Base-by-base conservation (phyloP, 2,329 filamentous ascomycete species). In the Annulohypoxylon truncatum region DNA sequence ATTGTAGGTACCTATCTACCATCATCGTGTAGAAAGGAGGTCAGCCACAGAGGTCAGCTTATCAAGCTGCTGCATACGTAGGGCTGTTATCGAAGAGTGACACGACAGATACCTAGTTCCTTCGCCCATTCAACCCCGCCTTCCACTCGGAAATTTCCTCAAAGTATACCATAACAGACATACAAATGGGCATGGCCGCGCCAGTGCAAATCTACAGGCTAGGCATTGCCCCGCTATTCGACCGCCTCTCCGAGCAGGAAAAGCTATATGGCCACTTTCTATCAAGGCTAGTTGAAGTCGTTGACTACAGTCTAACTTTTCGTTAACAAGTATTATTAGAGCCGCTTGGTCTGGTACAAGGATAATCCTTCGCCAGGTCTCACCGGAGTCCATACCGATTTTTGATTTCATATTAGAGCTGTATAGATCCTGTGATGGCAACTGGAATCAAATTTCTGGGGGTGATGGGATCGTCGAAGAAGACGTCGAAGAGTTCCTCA, bases 231-330 rank as follows among this genome's bases (percentile, higher is more conserved):
- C 33, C 48, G 10, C 69, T 71, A 51, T 92, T 92, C 73, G 85
- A 90, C 44, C 83, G 81, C 24, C 77, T 89, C 50, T 81, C 77
- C 18, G 75, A 81, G 35, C 77, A 84, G 62, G 82, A 91, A 77
- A 89, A 90, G 77, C 83, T 85, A 77, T 91, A 91, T 79, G 87
- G 88, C 15, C 89, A 91, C 77, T 85, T 86, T 71, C 84, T 90
- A 74, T 73, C 74, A 38, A 71, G 76, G 77, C 76, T 69, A 58
- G 42, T 40, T 50, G n/a, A 28, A 26, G 42, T 38, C 4, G 8
- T 58, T 33, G 31, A 62, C 10, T 15, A 2, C 7, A 10, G 13
- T 52, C 24, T 2, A 15, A 28, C 33, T 22, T 20, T 20, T 7
- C 8, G 10, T 18, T 59, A 24, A 59, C 18, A n/a, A 12, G 10